phyloP scores from a whole-genome alignment of 2,329 filamentous ascomycete species.

The Coniella vitis region DNA sequence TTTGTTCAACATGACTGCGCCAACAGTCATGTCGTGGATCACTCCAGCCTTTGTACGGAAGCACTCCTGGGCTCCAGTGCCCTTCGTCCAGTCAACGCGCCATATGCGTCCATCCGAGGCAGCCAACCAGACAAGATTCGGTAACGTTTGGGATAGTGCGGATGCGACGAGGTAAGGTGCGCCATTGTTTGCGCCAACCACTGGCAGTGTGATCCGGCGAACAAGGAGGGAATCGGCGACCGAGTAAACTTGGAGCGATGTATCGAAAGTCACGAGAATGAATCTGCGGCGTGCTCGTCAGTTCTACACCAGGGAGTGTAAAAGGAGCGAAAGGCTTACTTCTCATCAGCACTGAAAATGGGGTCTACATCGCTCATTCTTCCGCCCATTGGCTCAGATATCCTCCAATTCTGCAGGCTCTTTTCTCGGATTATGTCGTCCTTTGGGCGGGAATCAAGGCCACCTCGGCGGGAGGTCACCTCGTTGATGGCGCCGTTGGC shows the following conservation, averaged over 20 bases:
- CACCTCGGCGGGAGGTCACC: neutral
- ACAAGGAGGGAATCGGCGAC: slow-evolving; percentile 73
- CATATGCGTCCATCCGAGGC: slow-evolving; percentile 52
- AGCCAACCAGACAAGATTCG: slow-evolving; percentile 52
- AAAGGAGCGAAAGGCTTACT: slow-evolving; percentile 35
- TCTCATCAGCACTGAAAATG: slow-evolving; percentile 54
- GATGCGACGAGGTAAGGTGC: slow-evolving; percentile 34
- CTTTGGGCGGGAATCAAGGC: neutral
- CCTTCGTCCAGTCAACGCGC: slow-evolving; percentile 51
- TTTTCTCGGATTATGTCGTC: neutral
- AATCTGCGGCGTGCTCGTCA: slow-evolving; percentile 43
- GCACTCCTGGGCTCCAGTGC: slow-evolving; percentile 33
- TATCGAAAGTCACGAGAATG: slow-evolving; percentile 68
- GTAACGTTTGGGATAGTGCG: slow-evolving; percentile 33
- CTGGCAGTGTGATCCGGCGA: slow-evolving; percentile 57
- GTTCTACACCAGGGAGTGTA: neutral
- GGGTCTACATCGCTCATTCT: slow-evolving; percentile 60
- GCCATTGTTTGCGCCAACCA: slow-evolving; percentile 23
- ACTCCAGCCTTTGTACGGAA: slow-evolving; percentile 38
- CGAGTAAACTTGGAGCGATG: slow-evolving; percentile 74
- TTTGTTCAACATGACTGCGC: slow-evolving; percentile 30
- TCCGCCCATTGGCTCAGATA: slow-evolving; percentile 59
- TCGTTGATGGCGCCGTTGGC: slow-evolving; percentile 4
- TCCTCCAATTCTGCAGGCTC: slow-evolving; percentile 38
- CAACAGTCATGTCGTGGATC: slow-evolving; percentile 39